phyloP scores from a whole-genome alignment of 345 rosid genomes.

The Pugionium dolabratum region DNA sequence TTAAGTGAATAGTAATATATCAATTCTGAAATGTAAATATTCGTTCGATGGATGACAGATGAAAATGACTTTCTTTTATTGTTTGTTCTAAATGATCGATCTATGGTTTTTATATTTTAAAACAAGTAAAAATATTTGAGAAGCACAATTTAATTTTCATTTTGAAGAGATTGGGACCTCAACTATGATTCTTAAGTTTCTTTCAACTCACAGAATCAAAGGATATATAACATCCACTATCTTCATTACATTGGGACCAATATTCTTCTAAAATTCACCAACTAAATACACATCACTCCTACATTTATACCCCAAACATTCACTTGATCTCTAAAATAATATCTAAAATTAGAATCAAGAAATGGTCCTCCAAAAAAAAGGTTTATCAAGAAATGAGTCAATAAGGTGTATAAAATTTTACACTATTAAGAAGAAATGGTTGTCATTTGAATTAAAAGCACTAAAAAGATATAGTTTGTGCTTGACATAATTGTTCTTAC shows the following conservation, averaged over 20 bases:
- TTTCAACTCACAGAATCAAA: constrained; percentile 16
- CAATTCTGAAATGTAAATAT: too few species aligned
- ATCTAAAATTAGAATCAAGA: too few species aligned
- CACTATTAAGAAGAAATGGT: neutral
- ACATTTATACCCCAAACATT: constrained; percentile 10
- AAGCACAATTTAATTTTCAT: neutral
- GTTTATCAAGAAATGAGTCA: too few species aligned
- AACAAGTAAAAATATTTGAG: neutral
- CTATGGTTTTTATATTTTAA: neutral
- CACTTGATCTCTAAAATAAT: neutral
- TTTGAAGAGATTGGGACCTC: constrained; percentile 26
- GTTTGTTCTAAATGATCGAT: neutral
- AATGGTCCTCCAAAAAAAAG: too few species aligned
- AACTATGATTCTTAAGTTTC: constrained; percentile 23
- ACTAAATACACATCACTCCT: constrained; percentile 5
- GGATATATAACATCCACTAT: constrained; percentile 29
- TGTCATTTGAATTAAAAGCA: constrained; percentile 11
- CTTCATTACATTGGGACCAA: constrained; percentile 32
- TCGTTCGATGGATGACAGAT: neutral
- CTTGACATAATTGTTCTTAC: constrained; percentile 18
- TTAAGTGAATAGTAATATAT: too few species aligned
- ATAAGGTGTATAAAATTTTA: too few species aligned
- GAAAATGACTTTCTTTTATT: neutral
- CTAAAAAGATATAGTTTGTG: constrained; percentile 25
- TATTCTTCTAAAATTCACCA: constrained; percentile 24